These are phyloP conservation scores for Luvunga scandens DNA, from an alignment of 345 rosid genomes.

Conservation along the genomic window DNA sequence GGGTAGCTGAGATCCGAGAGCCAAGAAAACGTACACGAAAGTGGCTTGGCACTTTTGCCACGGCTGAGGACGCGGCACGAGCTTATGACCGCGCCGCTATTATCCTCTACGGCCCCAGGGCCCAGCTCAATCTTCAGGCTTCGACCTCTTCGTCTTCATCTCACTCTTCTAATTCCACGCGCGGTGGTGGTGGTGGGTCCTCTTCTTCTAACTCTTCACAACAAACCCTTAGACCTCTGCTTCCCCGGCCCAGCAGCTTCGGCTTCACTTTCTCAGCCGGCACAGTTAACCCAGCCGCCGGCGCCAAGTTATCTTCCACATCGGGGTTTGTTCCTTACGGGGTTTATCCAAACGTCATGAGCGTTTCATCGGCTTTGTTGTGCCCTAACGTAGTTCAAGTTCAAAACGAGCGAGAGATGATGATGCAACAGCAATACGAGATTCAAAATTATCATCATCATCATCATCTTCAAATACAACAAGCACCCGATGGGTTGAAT, in stretches of 20 bases:
- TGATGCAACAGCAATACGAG: conserved; percentile 10
- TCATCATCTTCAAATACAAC: background rate
- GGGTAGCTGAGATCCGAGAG: conserved; percentile 71
- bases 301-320: conserved; percentile 7
- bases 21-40: conserved; percentile 74
- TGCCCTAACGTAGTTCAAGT: conserved; percentile 27
- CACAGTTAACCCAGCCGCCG: conserved; percentile 9
- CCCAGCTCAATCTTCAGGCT: conserved; percentile 65
- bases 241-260: conserved; percentile 72
- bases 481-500: background rate
- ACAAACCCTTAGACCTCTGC: conserved; percentile 80
- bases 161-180: conserved; percentile 34
- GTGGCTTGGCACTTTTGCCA: conserved; percentile 84
- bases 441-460: conserved; percentile 19
- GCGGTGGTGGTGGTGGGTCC: conserved; percentile 25
- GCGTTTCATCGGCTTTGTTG: conserved; percentile 25
- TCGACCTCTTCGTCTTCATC: conserved; percentile 38
- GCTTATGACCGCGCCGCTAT: conserved; percentile 87
- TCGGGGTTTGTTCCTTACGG: conserved; percentile 24
- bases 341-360: conserved; percentile 13
- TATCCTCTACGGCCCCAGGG: conserved; percentile 68
- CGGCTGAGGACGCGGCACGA: conserved; percentile 88
- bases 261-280: conserved; percentile 21
- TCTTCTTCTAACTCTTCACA: conserved; percentile 52
- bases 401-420: conserved; percentile 27